Evolutionary conservation across 2,329 filamentous ascomycete species (phyloP).

Genomic region (Xylaria hypoxylon): DNA sequence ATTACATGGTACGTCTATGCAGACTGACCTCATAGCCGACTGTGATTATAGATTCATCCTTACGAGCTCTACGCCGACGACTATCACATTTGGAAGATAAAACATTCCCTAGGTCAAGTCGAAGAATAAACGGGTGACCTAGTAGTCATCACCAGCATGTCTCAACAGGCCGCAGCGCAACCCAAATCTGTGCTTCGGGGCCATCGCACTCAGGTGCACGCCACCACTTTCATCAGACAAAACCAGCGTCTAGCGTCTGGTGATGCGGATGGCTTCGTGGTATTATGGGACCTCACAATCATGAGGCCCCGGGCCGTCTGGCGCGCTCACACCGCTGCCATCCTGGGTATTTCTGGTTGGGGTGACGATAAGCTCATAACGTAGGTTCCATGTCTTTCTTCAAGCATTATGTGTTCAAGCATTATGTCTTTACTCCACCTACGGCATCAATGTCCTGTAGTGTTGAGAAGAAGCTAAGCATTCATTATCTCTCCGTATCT

Average conservation of each 20-base stretch:
- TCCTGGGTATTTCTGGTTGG: constrained; percentile 81
- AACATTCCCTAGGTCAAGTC: background rate
- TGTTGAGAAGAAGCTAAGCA: constrained; percentile 6
- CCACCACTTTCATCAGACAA: constrained; percentile 75
- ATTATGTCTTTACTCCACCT: background rate
- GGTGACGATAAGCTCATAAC: constrained; percentile 80
- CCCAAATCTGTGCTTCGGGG: constrained; percentile 81
- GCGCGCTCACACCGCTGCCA: constrained; percentile 82
- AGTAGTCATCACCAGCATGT: constrained; percentile 36
- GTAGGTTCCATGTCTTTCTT: too few species aligned
- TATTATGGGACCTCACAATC: constrained; percentile 85
- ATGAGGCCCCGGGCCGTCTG: constrained; percentile 87
- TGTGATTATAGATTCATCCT: background rate
- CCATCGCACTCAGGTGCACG: constrained; percentile 83
- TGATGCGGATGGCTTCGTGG: constrained; percentile 89
- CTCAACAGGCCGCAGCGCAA: constrained; percentile 52
- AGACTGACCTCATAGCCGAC: background rate
- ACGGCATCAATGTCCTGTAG: background rate
- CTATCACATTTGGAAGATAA: background rate
- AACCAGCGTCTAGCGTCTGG: constrained; percentile 86
- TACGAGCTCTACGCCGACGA: background rate
- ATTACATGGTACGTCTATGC: too few species aligned
- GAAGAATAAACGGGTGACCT: background rate
- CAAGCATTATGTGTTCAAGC: constrained; percentile 25
- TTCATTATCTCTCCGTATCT: constrained; percentile 9